Evolutionary conservation across 108 stramenopile genomes (phyloP).

Genomic region (Cyclotella baltica): DNA sequence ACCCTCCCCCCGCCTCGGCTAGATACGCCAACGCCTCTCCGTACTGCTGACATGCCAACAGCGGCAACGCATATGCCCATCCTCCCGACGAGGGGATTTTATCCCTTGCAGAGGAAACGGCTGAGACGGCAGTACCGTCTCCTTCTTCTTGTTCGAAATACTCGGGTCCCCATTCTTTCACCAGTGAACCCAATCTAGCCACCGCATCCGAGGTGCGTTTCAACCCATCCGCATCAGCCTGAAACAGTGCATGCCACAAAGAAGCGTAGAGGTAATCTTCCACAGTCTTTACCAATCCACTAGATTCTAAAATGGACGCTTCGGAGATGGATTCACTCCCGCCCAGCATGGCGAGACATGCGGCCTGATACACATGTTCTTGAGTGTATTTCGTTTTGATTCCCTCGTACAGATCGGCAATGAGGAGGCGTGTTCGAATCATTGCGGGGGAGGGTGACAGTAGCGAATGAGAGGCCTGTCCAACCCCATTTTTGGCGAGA

Average conservation of each 20-base stretch:
- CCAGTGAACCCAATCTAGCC: conserved; percentile 55
- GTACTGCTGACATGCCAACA: conserved; percentile 80
- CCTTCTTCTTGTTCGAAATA: conserved; percentile 72
- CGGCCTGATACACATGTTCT: conserved; percentile 18
- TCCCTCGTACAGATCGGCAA: conserved; percentile 50
- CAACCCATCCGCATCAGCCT: conserved; percentile 36
- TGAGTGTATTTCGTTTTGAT: conserved; percentile 14
- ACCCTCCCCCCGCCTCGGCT: conserved; percentile 65
- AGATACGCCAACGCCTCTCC: conserved; percentile 70
- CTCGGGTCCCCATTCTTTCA: conserved; percentile 74
- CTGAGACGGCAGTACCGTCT: conserved; percentile 21
- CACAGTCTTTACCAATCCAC: conserved; percentile 62
- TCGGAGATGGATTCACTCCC: conserved; percentile 52
- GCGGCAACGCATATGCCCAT: conserved; percentile 79
- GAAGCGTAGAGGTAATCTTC: conserved; percentile 84
- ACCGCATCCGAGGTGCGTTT: conserved; percentile 43
- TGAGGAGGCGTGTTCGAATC: conserved; percentile 31
- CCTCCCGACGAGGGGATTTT: conserved; percentile 57
- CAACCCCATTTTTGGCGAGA: not conserved
- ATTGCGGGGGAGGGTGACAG: conserved; percentile 34
- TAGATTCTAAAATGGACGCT: conserved; percentile 27
- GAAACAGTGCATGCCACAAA: conserved; percentile 68
- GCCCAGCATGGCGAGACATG: conserved; percentile 52
- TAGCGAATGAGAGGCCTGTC: not conserved
- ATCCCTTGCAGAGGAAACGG: conserved; percentile 20